A percentile compares a stretch with the other conserved stretches of the same genome.
phyloP scores from a whole-genome alignment of 2,329 filamentous ascomycete species.

The Xylariomycetidae sp. region DNA sequence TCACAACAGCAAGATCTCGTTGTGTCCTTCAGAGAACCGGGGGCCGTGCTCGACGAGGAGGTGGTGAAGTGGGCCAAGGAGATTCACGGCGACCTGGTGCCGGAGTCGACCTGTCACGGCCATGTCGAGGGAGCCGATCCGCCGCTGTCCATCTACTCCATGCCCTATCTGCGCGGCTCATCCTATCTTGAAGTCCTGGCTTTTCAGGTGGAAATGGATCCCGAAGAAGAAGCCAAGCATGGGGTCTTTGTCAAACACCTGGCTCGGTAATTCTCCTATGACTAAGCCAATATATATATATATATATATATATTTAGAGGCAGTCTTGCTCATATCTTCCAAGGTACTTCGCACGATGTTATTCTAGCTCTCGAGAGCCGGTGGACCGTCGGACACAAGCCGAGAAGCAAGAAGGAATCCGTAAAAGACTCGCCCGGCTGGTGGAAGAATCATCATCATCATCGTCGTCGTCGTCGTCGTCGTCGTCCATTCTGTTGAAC shows the following conservation, averaged over 20 bases:
- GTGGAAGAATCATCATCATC: too few species aligned
- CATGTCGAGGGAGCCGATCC: constrained; percentile 20
- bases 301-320: too few species aligned
- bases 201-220: constrained; percentile 16
- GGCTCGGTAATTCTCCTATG: constrained; percentile 7
- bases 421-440: too few species aligned
- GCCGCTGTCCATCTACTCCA: constrained; percentile 16
- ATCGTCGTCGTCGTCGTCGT: too few species aligned
- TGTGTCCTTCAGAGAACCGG: constrained; percentile 10
- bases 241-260: constrained; percentile 8
- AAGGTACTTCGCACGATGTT: constrained; percentile 25
- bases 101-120: constrained; percentile 17
- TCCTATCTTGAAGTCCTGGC: constrained; percentile 17
- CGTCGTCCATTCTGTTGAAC: constrained; percentile 1
- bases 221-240: constrained; percentile 9
- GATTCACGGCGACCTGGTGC: constrained; percentile 22
- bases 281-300: too few species aligned
- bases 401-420: constrained; percentile 10
- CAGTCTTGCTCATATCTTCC: too few species aligned
- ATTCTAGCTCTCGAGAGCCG: constrained; percentile 11
- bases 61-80: constrained; percentile 19
- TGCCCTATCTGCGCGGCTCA: constrained; percentile 16
- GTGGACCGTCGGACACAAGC: constrained; percentile 15
- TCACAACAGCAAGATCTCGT: constrained; percentile 8
- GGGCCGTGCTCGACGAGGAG: constrained; percentile 6